Conservation (phyloP, 2,329 filamentous ascomycete species). For the Neurospora crassa region DNA sequence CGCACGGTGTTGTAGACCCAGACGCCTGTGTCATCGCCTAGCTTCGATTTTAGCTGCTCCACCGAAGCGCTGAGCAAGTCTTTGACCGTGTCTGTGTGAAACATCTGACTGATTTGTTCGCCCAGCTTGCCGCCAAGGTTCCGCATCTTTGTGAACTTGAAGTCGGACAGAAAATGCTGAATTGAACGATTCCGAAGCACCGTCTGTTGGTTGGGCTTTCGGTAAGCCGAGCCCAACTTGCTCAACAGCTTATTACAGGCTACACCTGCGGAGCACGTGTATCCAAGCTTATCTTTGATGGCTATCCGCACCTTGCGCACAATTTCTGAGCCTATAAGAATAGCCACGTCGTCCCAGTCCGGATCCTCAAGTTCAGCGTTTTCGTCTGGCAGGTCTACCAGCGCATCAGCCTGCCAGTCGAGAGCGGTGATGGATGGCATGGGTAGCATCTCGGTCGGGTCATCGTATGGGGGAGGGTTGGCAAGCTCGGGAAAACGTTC, state of each 20-base stretch:
- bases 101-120: constrained; percentile 71
- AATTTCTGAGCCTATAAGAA: constrained; percentile 82
- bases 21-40: constrained; percentile 74
- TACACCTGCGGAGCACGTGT: constrained; percentile 87
- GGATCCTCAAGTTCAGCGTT: constrained; percentile 71
- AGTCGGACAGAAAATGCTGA: constrained; percentile 65
- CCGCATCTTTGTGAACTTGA: constrained; percentile 92
- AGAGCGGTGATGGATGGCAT: constrained; percentile 58
- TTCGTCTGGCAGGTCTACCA: constrained; percentile 65
- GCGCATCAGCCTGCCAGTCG: constrained; percentile 75
- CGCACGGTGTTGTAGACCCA: constrained; percentile 83
- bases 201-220: constrained; percentile 91
- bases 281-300: constrained; percentile 62
- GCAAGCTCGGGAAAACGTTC: constrained; percentile 66
- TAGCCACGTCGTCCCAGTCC: constrained; percentile 92
- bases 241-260: constrained; percentile 91
- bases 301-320: constrained; percentile 63
- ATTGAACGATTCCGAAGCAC: constrained; percentile 83
- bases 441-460: constrained; percentile 62
- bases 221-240: constrained; percentile 83
- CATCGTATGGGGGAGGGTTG: constrained; percentile 60
- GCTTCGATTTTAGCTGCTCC: constrained; percentile 64
- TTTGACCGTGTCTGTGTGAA: constrained; percentile 69
- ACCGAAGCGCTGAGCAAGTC: constrained; percentile 65
- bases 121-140: constrained; percentile 94